A percentile compares a stretch with the other conserved stretches of the same genome.
Conservation (phyloP, 2,329 filamentous ascomycete genomes). For the Alternaria angustiovoidea region DNA sequence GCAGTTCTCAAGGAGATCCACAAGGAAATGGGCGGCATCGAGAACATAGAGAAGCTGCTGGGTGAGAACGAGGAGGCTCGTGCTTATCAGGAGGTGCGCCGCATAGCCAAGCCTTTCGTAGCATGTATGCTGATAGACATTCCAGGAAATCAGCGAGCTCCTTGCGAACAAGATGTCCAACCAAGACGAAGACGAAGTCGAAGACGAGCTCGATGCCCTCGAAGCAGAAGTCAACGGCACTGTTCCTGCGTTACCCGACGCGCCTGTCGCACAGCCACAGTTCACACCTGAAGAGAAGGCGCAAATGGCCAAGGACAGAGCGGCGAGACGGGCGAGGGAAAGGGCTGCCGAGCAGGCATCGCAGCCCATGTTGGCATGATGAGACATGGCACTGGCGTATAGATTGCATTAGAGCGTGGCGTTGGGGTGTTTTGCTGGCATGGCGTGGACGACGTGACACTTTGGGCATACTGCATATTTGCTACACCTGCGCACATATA, state of each 20-base stretch:
- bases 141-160: conserved; percentile 89
- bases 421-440: conserved; percentile 33
- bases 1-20: conserved; percentile 90
- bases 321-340: conserved; percentile 44
- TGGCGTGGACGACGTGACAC: neutral
- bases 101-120: conserved; percentile 29
- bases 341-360: conserved; percentile 41
- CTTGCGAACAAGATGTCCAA: conserved; percentile 87
- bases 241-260: conserved; percentile 47
- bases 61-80: conserved; percentile 89
- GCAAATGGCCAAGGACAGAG: conserved; percentile 43
- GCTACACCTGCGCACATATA: neutral
- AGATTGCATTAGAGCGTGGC: conserved; percentile 47
- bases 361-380: conserved; percentile 50
- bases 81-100: conserved; percentile 81
- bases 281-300: conserved; percentile 41
- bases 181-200: conserved; percentile 96
- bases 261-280: conserved; percentile 46
- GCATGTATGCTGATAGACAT: conserved; percentile 7
- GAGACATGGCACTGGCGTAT: conserved; percentile 13
- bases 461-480: conserved; percentile 10
- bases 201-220: conserved; percentile 88
- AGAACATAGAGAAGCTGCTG: conserved; percentile 94
- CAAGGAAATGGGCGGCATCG: conserved; percentile 92
- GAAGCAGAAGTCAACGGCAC: conserved; percentile 67